Percentiles rank a stretch among this genome's conserved stretches.
Evolutionary conservation across 2,329 filamentous ascomycete species (phyloP).

Genomic region (Hypomyces rosellus): DNA sequence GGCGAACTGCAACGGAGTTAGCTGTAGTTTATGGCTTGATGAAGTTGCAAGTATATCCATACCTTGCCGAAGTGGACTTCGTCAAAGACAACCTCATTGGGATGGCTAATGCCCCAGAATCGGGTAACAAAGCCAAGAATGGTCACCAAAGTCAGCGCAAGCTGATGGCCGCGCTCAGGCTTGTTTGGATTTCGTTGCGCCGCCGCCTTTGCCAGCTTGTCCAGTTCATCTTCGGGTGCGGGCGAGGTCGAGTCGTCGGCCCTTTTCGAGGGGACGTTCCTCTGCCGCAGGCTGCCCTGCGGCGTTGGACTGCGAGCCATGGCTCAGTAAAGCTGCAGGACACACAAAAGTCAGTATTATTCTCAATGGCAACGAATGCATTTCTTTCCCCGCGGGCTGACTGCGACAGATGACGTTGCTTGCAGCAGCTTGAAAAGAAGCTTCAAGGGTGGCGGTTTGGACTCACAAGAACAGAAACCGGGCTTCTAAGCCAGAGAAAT

Average conservation of each 20-base stretch:
- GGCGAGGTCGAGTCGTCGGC: conserved; percentile 29
- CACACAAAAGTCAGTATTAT: conserved; percentile 14
- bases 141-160: conserved; percentile 72
- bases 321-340: conserved; percentile 17
- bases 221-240: conserved; percentile 42
- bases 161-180: conserved; percentile 77
- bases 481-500: not conserved
- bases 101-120: conserved; percentile 94
- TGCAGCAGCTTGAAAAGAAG: conserved; percentile 6
- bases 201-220: conserved; percentile 40
- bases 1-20: conserved; percentile 47
- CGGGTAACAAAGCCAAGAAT: conserved; percentile 80
- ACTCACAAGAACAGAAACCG: not conserved
- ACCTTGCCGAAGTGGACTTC: conserved; percentile 99
- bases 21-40: not conserved
- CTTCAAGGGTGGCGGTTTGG: conserved; percentile 11
- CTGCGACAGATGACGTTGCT: not conserved
- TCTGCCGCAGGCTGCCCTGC: conserved; percentile 54
- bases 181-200: conserved; percentile 30
- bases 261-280: conserved; percentile 49
- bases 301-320: conserved; percentile 46
- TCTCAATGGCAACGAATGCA: too few species aligned
- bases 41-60: conserved; percentile 23
- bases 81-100: conserved; percentile 95
- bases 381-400: too few species aligned